Evolutionary conservation across 2,329 filamentous ascomycete species (phyloP), one percentile per base, ranked within the genome.

Genomic region (Sordariomycetes sp.): DNA sequence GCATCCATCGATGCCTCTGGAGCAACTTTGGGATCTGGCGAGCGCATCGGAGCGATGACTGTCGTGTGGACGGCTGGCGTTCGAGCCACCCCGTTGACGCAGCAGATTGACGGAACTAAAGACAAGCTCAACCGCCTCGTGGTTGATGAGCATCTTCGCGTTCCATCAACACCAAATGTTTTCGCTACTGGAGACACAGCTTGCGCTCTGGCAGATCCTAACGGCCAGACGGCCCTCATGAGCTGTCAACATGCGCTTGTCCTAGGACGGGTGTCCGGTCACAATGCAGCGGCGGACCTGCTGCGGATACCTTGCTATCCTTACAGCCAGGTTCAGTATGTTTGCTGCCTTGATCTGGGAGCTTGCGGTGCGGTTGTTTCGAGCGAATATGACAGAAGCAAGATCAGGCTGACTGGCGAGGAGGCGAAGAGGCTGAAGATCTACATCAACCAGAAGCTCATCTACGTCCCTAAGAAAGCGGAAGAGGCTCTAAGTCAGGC

Each of bases 171-270:
- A 1, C 20, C 35, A 3, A 28, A 48, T 3, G 38, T 59, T 1
- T 58, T 54, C 20, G 58, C 45, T 1, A 50, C 58, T 0, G 59
- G 58, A 2, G 57, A 61, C 25, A 42, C 55, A 0, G 58, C 57
- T 1, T 42, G 41, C 24, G 53, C 43, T 0, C 15, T 30, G 0
- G 39, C 49, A 3, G 51, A 54, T 23, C 33, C 32, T 1, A 26
- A 49, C 1, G 51, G 50, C 3, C 44, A 58, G 23, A 23, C 46
- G 14, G 44, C 52, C 2, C 30, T 59, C 14, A 61, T 60, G 53
- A 59, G 51, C 2, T 63, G 59, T 36, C 59, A 63, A 39, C 59
- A 63, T 32, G 59, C 58, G 3, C 32, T 52, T 12, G 26, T 41
- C 2, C 46, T 62, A 2, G 59, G 59, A 4, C 55, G 57, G 1